Conservation (phyloP, 108 stramenopile species). For the Skeletonema marinoi region DNA sequence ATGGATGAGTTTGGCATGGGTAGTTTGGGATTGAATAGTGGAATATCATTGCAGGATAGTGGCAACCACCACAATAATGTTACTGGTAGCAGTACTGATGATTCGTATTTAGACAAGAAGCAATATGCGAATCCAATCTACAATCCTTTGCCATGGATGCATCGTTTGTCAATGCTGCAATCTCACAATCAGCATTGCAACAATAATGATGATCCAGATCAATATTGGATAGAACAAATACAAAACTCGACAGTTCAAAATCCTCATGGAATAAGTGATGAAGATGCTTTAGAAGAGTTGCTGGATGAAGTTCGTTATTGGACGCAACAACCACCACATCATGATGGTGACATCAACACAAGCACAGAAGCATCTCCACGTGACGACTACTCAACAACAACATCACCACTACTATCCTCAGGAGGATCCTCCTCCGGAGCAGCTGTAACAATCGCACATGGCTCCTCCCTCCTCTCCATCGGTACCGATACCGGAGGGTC, state of each 20-base stretch:
- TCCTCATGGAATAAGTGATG: constrained; percentile 31
- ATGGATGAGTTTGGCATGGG: constrained; percentile 99
- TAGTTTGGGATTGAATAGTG: constrained; percentile 70
- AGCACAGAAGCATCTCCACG: neutral
- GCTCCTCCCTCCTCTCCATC: constrained; percentile 80
- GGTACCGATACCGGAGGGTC: constrained; percentile 98
- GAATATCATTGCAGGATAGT: neutral
- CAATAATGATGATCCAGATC: constrained; percentile 5
- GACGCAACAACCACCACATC: neutral
- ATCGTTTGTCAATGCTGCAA: constrained; percentile 21
- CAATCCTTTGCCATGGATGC: constrained; percentile 70
- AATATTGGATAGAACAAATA: constrained; percentile 15
- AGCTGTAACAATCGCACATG: constrained; percentile 91
- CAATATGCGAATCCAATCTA: constrained; percentile 42
- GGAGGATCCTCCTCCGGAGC: constrained; percentile 94
- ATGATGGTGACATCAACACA: neutral
- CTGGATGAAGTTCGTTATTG: constrained; percentile 27
- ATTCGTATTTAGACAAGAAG: neutral
- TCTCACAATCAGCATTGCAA: neutral
- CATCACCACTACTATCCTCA: constrained; percentile 53
- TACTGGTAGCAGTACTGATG: neutral
- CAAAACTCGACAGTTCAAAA: constrained; percentile 20
- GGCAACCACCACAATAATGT: neutral
- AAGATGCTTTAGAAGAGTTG: constrained; percentile 23
- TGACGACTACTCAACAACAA: neutral